Evolutionary conservation across 768 basidiomycete species (phyloP).

Genomic region (Boletus vermiculosoides): DNA sequence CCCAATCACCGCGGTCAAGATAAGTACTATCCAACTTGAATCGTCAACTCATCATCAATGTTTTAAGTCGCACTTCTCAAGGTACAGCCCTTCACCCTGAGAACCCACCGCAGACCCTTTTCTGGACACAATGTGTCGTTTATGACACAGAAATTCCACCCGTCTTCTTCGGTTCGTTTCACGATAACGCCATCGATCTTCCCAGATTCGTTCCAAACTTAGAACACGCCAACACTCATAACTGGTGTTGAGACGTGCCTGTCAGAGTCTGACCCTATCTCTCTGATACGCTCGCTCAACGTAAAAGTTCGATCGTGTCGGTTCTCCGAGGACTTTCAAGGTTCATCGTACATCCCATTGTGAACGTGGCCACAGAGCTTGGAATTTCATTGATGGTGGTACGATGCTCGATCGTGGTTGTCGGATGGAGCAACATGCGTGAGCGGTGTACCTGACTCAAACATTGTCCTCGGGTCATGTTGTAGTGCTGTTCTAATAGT

Average conservation of each 20-base stretch:
- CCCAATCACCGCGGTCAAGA: neutral
- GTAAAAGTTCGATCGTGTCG: neutral
- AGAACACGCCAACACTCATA: neutral
- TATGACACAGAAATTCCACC: neutral
- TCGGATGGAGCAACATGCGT: neutral
- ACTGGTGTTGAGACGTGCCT: neutral
- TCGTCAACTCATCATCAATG: neutral
- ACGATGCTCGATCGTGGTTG: neutral
- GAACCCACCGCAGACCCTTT: neutral
- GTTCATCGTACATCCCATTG: neutral
- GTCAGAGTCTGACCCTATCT: neutral
- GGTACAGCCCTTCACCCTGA: neutral
- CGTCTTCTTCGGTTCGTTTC: conserved; percentile 4
- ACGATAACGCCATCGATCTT: conserved; percentile 2
- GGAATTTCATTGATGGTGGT: neutral
- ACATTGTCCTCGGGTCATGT: neutral
- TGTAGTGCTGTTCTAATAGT: neutral
- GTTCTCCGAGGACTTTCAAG: conserved; percentile 14
- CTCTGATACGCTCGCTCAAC: neutral
- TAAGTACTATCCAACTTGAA: neutral
- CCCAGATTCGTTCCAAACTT: conserved; percentile 1
- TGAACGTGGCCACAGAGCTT: neutral
- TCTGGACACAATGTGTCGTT: neutral
- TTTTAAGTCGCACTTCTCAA: neutral
- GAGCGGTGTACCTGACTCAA: neutral